Evolutionary conservation across 495 filamentous ascomycete species (phyloP), one percentile per base, ranked within the genome.

Genomic region (Hypoxylon lenormandii): DNA sequence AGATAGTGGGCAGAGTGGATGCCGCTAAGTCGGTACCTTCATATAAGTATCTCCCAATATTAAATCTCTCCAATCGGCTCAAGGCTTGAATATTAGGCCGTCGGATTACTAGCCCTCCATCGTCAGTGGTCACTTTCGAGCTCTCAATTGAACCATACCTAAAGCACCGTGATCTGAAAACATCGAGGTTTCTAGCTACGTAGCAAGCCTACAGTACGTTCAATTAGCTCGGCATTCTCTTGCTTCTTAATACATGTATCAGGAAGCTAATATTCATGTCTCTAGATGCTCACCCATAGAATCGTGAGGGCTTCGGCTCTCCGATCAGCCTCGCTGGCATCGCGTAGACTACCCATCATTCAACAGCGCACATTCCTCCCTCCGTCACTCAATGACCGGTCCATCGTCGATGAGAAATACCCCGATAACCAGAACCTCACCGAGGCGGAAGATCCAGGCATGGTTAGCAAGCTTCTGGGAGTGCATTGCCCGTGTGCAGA

Each of bases 391-490:
- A 79, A 73, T 69, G 70, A 72, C 70, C 68, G 33, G 12, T 68
- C 63, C 23, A 56, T 80, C 46, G 76, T 85, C 56, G 86, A 83
- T 0, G 76, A 82, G 80, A 76, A 86, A 80, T 82, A 79, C 77
- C 77, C 81, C 78, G 77, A 77, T 10, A 66, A 66, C 19, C 73
- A 74, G 49, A 80, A 80, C 28, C 82, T 90, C 70, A 86, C 80
- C 46, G 88, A 90, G 42, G 78, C 85, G 40, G 87, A 92, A 56
- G 93, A 96, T 74, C 92, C 92, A 48, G 80, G 84, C 36, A 89
- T 92, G 92, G 92, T 94, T 19, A 52, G 57, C 52, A 21, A 12
- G 13, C 22, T 18, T 36, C 33, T 21, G 8, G 12, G 50, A 21
- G 45, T 33, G 33, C 7, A 59, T 74, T 77, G 66, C 75, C 70